Evolutionary conservation across 83 land plant species (phyloP), one percentile per base, ranked within the genome.

Genomic region (Thuja plicata): DNA sequence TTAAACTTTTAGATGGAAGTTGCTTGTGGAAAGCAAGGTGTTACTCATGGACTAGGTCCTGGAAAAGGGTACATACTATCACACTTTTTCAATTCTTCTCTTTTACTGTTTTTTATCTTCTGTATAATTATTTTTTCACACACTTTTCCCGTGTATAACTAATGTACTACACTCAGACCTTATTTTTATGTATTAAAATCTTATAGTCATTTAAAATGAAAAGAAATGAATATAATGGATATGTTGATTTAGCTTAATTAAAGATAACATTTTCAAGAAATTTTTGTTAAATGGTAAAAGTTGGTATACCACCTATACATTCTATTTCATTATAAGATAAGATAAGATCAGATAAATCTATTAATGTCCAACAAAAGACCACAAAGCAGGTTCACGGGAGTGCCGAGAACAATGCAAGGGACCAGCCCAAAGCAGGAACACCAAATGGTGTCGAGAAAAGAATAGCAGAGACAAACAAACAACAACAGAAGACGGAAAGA

Each of bases 11-110:
- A 96, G 97, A 76, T 94, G 87, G 97, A 96, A 88, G 97, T 97
- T 89, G 96, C 98, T 21, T 92, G 91, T 89, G 97, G 98, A 45
- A 90, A 90, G 74, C 70, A 94, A 82, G 98, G 98, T 62, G 96
- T 93, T 89, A 92, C 92, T 55, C 89, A 87, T 62, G 98, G 97
- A 73, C 80, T 97, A 89, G 86, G 92, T 86, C 88, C 95, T 81
- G 96, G 95, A 84, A 97, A 95, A 95, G 98, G 98, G 97, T 96
- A 94, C 60, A 73, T 34, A 19, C 46, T 88, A 24, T 80, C 41
- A 40, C 84, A 41, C 41, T 48, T 8, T 80, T 80, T 80, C 12
- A 21, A 41, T 21, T 80, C 46, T 80, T 80, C 30, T 19, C 40
- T 41, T 80, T 40, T 34, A 19, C 3, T 41, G 84, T 8, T 80